Percentiles rank a stretch among this genome's conserved stretches.
Conservation (phyloP, 2,329 filamentous ascomycete species). For the Trichoderma arundinaceum region DNA sequence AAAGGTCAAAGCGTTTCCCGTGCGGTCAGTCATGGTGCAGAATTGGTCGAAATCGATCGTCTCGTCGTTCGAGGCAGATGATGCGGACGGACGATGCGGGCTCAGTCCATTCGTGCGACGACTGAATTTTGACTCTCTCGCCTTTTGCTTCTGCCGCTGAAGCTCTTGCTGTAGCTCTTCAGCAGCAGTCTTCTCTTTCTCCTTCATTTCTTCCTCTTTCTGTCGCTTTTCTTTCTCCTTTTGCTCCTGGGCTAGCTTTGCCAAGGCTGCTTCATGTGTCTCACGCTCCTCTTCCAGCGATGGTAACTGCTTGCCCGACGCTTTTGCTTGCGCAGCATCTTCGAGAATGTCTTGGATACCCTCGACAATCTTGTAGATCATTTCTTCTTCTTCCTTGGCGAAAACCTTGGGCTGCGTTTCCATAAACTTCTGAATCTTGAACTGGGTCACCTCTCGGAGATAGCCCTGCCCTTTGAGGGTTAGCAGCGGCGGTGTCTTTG, state of each 20-base stretch:
- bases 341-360: constrained; percentile 79
- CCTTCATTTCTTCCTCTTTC: constrained; percentile 61
- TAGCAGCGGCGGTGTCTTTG: constrained; percentile 78
- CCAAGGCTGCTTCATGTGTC: constrained; percentile 75
- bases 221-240: constrained; percentile 59
- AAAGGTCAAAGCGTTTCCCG: constrained; percentile 70
- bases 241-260: constrained; percentile 63
- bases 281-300: constrained; percentile 90
- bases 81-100: constrained; percentile 39
- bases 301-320: constrained; percentile 75
- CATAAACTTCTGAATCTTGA: constrained; percentile 70
- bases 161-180: constrained; percentile 76
- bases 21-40: constrained; percentile 66
- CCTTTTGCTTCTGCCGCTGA: constrained; percentile 67
- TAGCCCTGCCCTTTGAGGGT: constrained; percentile 67
- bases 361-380: constrained; percentile 70
- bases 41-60: constrained; percentile 69
- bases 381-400: constrained; percentile 59
- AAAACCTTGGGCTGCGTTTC: constrained; percentile 63
- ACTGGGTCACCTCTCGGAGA: constrained; percentile 72
- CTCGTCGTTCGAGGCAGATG: constrained; percentile 41
- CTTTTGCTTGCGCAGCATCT: constrained; percentile 79
- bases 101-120: constrained; percentile 53
- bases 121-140: constrained; percentile 67
- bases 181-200: constrained; percentile 73